phyloP scores from a whole-genome alignment of 2,329 filamentous ascomycete species.

The Alternaria triticina region DNA sequence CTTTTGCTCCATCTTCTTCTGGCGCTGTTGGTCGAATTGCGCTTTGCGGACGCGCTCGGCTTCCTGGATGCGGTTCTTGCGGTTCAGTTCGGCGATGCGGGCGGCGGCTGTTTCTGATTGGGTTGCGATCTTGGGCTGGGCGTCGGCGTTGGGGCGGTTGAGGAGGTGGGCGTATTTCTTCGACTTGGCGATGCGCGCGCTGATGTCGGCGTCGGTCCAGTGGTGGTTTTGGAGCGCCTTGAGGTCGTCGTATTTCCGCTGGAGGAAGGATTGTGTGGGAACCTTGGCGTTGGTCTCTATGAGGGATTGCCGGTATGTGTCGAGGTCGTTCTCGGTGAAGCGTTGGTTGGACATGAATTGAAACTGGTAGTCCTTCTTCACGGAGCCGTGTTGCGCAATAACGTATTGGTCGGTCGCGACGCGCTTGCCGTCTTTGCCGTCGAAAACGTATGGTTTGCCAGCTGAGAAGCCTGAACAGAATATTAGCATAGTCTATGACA shows the following conservation, averaged over 20 bases:
- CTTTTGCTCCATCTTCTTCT: slow-evolving; percentile 45
- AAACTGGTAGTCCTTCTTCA: slow-evolving; percentile 86
- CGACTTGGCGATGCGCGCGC: slow-evolving; percentile 75
- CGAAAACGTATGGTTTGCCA: slow-evolving; percentile 83
- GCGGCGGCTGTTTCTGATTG: slow-evolving; percentile 73
- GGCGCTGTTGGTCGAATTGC: slow-evolving; percentile 74
- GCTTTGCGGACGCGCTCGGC: slow-evolving; percentile 90
- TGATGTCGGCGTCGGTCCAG: slow-evolving; percentile 84
- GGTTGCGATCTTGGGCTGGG: slow-evolving; percentile 62
- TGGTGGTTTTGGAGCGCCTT: slow-evolving; percentile 77
- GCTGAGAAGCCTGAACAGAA: slow-evolving; percentile 69
- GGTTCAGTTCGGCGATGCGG: slow-evolving; percentile 81
- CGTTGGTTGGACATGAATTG: slow-evolving; percentile 84
- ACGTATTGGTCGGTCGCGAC: slow-evolving; percentile 89
- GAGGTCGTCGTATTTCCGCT: slow-evolving; percentile 79
- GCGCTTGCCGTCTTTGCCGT: slow-evolving; percentile 72
- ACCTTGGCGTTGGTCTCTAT: slow-evolving; percentile 71
- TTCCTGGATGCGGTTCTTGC: slow-evolving; percentile 82
- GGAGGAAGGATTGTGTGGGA: slow-evolving; percentile 73
- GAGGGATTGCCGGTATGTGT: slow-evolving; percentile 78
- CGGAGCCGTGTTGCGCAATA: slow-evolving; percentile 79
- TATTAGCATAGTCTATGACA: slow-evolving; percentile 27
- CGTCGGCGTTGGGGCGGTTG: slow-evolving; percentile 70
- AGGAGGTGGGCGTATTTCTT: slow-evolving; percentile 56
- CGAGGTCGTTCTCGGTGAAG: slow-evolving; percentile 86